Conservation (phyloP, 176 grass and related monocot genomes). For the Oryza coarctata region DNA sequence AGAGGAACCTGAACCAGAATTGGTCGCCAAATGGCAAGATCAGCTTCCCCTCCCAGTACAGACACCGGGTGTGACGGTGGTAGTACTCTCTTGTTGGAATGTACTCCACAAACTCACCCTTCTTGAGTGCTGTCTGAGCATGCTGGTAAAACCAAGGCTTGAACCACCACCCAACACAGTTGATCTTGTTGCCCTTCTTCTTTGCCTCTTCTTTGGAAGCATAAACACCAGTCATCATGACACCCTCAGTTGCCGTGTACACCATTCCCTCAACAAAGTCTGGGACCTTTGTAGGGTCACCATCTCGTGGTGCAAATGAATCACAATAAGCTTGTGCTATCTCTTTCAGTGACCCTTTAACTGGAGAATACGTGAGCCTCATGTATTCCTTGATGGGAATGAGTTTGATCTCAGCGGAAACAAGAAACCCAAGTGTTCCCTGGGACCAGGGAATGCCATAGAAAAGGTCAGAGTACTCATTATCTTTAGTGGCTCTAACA, state of each 20-base stretch:
- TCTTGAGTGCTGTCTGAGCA: slow-evolving; percentile 70
- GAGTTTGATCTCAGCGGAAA: slow-evolving; percentile 88
- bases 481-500: slow-evolving; percentile 89
- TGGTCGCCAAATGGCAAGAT: slow-evolving; percentile 90
- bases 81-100: slow-evolving; percentile 93
- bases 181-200: slow-evolving; percentile 92
- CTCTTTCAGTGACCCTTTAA: slow-evolving; percentile 57
- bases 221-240: slow-evolving; percentile 90
- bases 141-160: slow-evolving; percentile 98
- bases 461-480: slow-evolving; percentile 91
- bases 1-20: slow-evolving; percentile 88
- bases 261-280: slow-evolving; percentile 96
- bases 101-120: slow-evolving; percentile 96
- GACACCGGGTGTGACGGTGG: slow-evolving; percentile 85
- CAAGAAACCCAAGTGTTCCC: slow-evolving; percentile 82
- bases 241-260: slow-evolving; percentile 63
- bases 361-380: slow-evolving; percentile 71
- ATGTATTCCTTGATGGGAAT: slow-evolving; percentile 94
- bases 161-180: slow-evolving; percentile 87
- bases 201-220: slow-evolving; percentile 96
- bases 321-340: slow-evolving; percentile 72
- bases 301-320: slow-evolving; percentile 73
- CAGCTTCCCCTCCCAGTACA: slow-evolving; percentile 98
- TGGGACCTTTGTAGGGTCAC: slow-evolving; percentile 75
- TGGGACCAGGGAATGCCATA: slow-evolving; percentile 91